Base-by-base conservation (phyloP, 2,329 filamentous ascomycete species). In the Phaeosphaeria sp. region DNA sequence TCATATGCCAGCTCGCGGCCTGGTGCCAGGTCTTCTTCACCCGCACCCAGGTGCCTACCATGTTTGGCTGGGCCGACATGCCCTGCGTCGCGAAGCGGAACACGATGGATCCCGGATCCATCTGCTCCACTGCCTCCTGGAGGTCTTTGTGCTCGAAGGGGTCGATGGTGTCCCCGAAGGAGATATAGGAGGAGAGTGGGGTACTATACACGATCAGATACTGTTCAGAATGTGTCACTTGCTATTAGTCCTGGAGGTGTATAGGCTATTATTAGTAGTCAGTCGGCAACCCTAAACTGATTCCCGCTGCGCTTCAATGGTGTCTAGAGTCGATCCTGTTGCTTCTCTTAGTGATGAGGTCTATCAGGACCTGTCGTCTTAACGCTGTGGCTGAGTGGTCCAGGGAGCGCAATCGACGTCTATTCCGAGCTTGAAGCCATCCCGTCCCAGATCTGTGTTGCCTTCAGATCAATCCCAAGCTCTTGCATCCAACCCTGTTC, bases 1-100 rank as follows among this genome's bases (percentile, higher is more conserved):
- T 67, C 9, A 63, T 46, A 43, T 63, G 55, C 11, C 52, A 47
- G 17, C 22, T 4, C 2, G 2, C 21, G 1, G 13, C 13, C 4
- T 59, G 43, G 50, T 65, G 58, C 61, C 59, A 65, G 2, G 7
- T 4, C 41, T 55, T 46, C 4, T 4, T 46, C 17, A 64, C 56
- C 15, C 39, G 41, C 7, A 54, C 58, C 6, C 46, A 22, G 9
- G 58, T 60, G 9, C 51, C 53, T 25, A 20, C 46, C 11, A 46
- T 55, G 2, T 10, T 18, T 11, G 18, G 6, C 6, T n/a, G 18
- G 3, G 4, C 9, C 42, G 42, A 22, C 42, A 44, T 21, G n/a
- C n/a, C n/a, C n/a, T n/a, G n/a, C n/a, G n/a, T 6, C 25, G 25
- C 25, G 11, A 30, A 30, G 11, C 6, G 6, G 5, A 11, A 30